phyloP scores from a whole-genome alignment of 1,139 yeast genomes.

The Suhomyces anneliseae region DNA sequence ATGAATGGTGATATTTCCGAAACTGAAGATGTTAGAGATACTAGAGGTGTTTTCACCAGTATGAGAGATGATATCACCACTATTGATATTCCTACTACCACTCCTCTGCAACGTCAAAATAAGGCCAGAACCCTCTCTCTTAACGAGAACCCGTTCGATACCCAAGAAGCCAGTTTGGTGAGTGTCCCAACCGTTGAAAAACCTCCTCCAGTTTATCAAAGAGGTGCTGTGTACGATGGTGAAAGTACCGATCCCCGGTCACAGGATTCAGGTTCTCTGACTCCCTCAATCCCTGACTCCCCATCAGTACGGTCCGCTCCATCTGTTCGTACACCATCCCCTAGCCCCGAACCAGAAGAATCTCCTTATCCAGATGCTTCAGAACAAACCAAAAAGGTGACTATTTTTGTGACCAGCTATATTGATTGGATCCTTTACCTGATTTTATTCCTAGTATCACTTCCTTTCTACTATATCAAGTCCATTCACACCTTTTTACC shows the following conservation, averaged over 20 bases:
- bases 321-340: background rate
- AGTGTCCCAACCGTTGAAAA: conserved; percentile 11
- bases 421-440: conserved; percentile 58
- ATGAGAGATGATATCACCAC: conserved; percentile 41
- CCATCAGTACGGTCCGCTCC: background rate
- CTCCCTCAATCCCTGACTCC: background rate
- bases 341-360: background rate
- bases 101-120: conserved; percentile 19
- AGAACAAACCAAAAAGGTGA: conserved; percentile 23
- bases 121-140: conserved; percentile 6
- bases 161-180: conserved; percentile 1
- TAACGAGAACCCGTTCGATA: conserved; percentile 7
- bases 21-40: background rate
- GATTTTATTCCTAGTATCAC: conserved; percentile 49
- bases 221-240: background rate
- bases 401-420: conserved; percentile 42
- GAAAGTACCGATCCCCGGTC: background rate
- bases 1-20: conserved; percentile 2
- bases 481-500: conserved; percentile 56
- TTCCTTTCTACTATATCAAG: conserved; percentile 52
- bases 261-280: background rate
- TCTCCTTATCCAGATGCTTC: background rate
- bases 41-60: conserved; percentile 21
- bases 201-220: conserved; percentile 23
- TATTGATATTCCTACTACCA: conserved; percentile 23